Evolutionary conservation across 805 yeast species (phyloP), one percentile per base, ranked within the genome.

Genomic region (Yarrowia bubula): DNA sequence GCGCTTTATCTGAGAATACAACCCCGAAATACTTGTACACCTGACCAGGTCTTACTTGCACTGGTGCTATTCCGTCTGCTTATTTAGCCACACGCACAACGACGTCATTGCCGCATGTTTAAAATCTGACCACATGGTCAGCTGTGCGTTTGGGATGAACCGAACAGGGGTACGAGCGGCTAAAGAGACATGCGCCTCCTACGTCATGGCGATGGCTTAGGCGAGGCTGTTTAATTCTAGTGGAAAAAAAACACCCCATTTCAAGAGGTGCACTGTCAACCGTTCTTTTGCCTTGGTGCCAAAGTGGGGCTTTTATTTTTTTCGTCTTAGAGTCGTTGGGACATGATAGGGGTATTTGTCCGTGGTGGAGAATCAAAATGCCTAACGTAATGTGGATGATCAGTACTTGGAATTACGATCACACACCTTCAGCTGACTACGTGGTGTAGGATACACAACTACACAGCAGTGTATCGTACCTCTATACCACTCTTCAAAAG

Each of bases 21-120:
- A 22, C 28, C 3, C 28, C 28, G 28, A n/a, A n/a, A n/a, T 22
- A 22, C 28, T 22, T 22, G 28, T 22, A 22, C 28, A 22, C 28
- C 28, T 22, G 28, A 22, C 28, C 28, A 22, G 28, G 28, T 22
- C 28, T 22, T 22, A 22, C n/a, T n/a, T n/a, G n/a, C n/a, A n/a
- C n/a, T n/a, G n/a, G n/a, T n/a, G n/a, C n/a, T n/a, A n/a, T n/a
- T n/a, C n/a, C n/a, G n/a, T n/a, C n/a, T n/a, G n/a, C n/a, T n/a
- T n/a, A n/a, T n/a, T n/a, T n/a, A n/a, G n/a, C n/a, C 38, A 10
- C 15, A 15, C 41, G 55, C 55, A 48, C 31, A 48, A 35, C 55
- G 55, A 48, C 55, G 55, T 48, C 55, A 48, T 48, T 11, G 32
- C 38, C 15, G 55, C 55, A 35, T 31, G 55, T 35, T 35, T 13